Base-by-base conservation (phyloP, 345 rosid genomes). In the Salix suchowensis region DNA sequence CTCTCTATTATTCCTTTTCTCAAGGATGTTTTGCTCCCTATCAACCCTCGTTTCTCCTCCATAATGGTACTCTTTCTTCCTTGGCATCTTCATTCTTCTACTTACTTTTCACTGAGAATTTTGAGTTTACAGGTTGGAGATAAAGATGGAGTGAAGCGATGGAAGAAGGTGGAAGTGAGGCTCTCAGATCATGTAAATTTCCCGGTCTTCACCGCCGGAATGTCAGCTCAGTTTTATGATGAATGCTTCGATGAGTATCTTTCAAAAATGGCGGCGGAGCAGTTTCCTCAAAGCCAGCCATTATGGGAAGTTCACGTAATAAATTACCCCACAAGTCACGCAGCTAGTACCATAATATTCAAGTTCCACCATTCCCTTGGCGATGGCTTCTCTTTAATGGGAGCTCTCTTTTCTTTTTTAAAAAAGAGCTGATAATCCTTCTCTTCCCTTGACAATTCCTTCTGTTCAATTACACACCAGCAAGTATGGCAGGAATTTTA, bases 281-380 rank as follows among this genome's bases (percentile, higher is more conserved):
- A 68, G 19, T 76, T 86, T 11, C 84, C 87, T 13, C 75, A 77
- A 36, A 79, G 42, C 77, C 79, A 76, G 42, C 91, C 91, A 0
- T 60, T 83, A 18, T 89, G 92, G 92, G 88, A 89, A 62, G 66
- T 87, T 69, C 91, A 89, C 34, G 61, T 88, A 30, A 32, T 89
- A 39, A 85, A 77, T 19, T 85, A 79, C 71, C 87, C 87, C 1
- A 82, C 88, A 8, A 85, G 69, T 11, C 37, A 77, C 34, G 84
- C 88, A 19, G 83, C 86, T 8, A 88, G 84, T 13, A 80, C 23
- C 66, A 0, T 76, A 0, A 73, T 88, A 1, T 88, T 89, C 81
- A 89, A 88, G 83, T 81, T 89, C 28, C 92, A 89, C 71, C 92
- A 89, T 46, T 76, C 91, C 0, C 89, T 89, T 19, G 91, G 91